These are phyloP conservation scores for Tricladium varicosporioides DNA, from an alignment of 2,329 filamentous ascomycete genomes.

Conservation along the genomic window DNA sequence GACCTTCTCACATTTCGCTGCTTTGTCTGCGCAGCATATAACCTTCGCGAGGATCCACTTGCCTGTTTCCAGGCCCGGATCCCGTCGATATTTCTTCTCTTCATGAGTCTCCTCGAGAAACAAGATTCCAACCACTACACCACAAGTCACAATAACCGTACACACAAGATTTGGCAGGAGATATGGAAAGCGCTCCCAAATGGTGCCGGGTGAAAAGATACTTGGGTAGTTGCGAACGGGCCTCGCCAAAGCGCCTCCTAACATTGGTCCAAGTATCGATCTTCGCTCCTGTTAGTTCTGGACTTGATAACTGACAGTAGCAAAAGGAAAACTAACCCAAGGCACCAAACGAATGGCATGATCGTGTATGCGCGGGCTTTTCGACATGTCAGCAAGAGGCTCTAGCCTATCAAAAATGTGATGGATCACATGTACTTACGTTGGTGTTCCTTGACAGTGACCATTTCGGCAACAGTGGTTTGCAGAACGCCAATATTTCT, in stretches of 20 bases:
- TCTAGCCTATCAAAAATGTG: slow-evolving; percentile 29
- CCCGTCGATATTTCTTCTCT: slow-evolving; percentile 72
- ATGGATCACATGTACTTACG: slow-evolving; percentile 53
- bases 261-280: slow-evolving; percentile 87
- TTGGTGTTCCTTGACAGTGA: slow-evolving; percentile 91
- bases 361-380: slow-evolving; percentile 89
- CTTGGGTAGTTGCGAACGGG: slow-evolving; percentile 80
- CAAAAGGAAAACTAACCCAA: slow-evolving; percentile 61
- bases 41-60: slow-evolving; percentile 58
- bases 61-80: slow-evolving; percentile 75
- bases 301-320: background rate
- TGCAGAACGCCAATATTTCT: slow-evolving; percentile 94
- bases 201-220: slow-evolving; percentile 67
- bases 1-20: slow-evolving; percentile 37
- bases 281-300: slow-evolving; percentile 39
- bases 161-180: slow-evolving; percentile 91
- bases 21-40: slow-evolving; percentile 30
- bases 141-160: slow-evolving; percentile 71
- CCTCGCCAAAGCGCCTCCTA: slow-evolving; percentile 85
- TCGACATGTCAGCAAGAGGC: slow-evolving; percentile 28
- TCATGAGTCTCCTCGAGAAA: slow-evolving; percentile 95
- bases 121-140: slow-evolving; percentile 74
- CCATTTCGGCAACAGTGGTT: slow-evolving; percentile 90
- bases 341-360: slow-evolving; percentile 97
- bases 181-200: slow-evolving; percentile 88